A percentile compares a stretch with the other conserved stretches of the same genome.
Evolutionary conservation across 106 monocot genomes (phyloP).

Genomic region (Apostasia shenzhenica): DNA sequence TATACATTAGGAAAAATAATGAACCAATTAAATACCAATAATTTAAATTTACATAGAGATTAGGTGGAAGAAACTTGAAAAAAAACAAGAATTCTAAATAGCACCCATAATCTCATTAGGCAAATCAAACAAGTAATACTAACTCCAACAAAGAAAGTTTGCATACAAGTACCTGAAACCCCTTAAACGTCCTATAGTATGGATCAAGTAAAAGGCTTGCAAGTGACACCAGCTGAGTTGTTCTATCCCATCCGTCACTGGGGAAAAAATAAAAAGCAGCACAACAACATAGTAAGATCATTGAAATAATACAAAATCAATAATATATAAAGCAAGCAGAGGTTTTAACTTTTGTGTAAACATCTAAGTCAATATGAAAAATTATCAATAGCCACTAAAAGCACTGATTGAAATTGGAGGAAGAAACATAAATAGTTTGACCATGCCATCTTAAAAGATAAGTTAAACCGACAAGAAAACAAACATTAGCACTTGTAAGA

Average conservation of each 20-base stretch:
- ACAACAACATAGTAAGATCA: background rate
- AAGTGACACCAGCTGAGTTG: constrained; percentile 90
- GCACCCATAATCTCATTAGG: too few species aligned
- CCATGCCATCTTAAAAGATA: background rate
- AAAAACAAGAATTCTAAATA: too few species aligned
- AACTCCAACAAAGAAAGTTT: too few species aligned
- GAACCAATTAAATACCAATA: too few species aligned
- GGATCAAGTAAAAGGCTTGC: constrained; percentile 90
- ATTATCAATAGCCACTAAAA: background rate
- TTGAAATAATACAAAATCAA: background rate
- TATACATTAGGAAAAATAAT: too few species aligned
- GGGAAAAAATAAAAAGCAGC: constrained; percentile 5
- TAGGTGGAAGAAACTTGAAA: too few species aligned
- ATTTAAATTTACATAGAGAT: too few species aligned
- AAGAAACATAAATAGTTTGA: background rate
- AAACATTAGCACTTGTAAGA: too few species aligned
- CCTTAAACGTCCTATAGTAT: constrained; percentile 86
- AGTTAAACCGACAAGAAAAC: background rate
- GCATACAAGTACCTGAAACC: constrained; percentile 94
- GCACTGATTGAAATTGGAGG: background rate
- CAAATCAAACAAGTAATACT: too few species aligned
- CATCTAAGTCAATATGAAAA: background rate
- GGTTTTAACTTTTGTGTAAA: too few species aligned
- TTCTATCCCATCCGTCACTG: constrained; percentile 99
- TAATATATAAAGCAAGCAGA: background rate